phyloP scores from a whole-genome alignment of 805 yeast species.

The Dipodascopsis tothii region DNA sequence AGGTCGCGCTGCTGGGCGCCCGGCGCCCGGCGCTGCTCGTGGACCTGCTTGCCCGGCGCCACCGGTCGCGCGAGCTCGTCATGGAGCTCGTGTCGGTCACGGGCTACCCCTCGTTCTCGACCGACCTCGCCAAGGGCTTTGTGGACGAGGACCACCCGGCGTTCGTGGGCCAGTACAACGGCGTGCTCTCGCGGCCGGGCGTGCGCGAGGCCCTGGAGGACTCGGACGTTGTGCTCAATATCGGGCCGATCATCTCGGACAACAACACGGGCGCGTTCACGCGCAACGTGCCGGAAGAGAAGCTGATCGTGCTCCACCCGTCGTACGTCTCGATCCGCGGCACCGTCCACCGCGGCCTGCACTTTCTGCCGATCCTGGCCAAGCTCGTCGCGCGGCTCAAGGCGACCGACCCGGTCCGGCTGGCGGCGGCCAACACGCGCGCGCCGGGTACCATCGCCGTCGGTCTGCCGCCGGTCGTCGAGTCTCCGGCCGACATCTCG shows the following conservation, averaged over 20 bases:
- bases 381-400: constrained; percentile 37
- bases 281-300: constrained; percentile 38
- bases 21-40: constrained; percentile 58
- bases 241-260: constrained; percentile 65
- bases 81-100: constrained; percentile 45
- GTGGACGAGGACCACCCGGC: constrained; percentile 61
- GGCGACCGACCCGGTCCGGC: constrained; percentile 24
- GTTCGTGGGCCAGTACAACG: constrained; percentile 69
- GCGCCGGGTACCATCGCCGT: constrained; percentile 27
- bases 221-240: constrained; percentile 60
- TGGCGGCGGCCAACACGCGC: constrained; percentile 22
- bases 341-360: constrained; percentile 36
- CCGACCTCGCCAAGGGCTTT: constrained; percentile 64
- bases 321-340: constrained; percentile 45
- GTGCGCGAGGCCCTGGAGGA: constrained; percentile 43
- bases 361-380: constrained; percentile 46
- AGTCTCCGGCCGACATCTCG: constrained; percentile 25
- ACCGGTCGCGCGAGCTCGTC: constrained; percentile 40
- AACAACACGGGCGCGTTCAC: constrained; percentile 63
- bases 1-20: constrained; percentile 46
- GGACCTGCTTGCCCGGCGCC: constrained; percentile 65
- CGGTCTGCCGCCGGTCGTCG: constrained; percentile 25
- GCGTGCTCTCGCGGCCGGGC: constrained; percentile 45
- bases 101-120: constrained; percentile 48
- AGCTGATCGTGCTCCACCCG: constrained; percentile 46